Base-by-base conservation (phyloP, 1,139 yeast species). In the Debaryomycetaceae sp. region DNA sequence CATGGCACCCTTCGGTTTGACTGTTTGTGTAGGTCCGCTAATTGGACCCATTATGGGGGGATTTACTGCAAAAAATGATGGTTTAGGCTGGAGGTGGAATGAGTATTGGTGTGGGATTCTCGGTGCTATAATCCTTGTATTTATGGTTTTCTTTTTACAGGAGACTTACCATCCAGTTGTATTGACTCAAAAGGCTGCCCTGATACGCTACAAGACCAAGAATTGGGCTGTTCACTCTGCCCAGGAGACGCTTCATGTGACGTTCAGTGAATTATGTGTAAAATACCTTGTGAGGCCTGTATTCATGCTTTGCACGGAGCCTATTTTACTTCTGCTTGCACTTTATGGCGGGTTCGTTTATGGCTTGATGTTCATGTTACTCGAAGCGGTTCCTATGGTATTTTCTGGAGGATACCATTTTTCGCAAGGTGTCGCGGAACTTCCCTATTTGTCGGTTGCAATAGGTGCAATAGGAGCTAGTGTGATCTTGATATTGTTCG, bases 221-320 rank as follows among this genome's bases (percentile, higher is more conserved):
- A 80, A 76, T 62, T 86, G 93, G 93, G 87, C 87, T 37, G 82
- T 87, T 42, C 83, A 81, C 56, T 90, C 95, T 17, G 83, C 90
- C 6, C 90, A 83, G 58, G 95, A 87, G 56, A 84, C 80, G 51
- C 77, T 81, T 45, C 75, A 76, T 46, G 65, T 86, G 35, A 70
- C 80, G 14, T 42, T 85, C 41, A 72, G 71, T 54, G 89, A 83
- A 52, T 78, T 87, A 49, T 75, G 71, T 22, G 80, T 83, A 51
- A 84, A 82, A 56, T 85, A 83, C 53, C 61, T 87, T 40, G 57
- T 81, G 6, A 76, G 93, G 64, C 95, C 95, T 6, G 43, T 86
- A 22, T 59, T 58, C 30, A 82, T 86, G 87, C 67, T 86, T 49
- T 58, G 76, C 47, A 67, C 72, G 8, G 95, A 86, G 60, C 91